A percentile compares a stretch with the other conserved stretches of the same genome.
Conservation (phyloP, 805 yeast species). For the Cyberlindnera samutprakarnensis region DNA sequence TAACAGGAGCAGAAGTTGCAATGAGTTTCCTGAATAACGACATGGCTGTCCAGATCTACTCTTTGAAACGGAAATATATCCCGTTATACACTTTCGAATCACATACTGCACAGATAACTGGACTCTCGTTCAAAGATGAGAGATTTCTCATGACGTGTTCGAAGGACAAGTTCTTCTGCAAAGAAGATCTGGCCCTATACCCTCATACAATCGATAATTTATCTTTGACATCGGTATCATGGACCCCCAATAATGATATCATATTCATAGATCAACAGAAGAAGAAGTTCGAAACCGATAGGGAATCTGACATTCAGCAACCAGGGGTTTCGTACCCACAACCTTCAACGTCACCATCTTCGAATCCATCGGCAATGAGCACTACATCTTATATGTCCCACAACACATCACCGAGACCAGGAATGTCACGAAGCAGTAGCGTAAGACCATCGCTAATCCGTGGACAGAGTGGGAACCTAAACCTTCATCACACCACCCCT, state of each 20-base stretch:
- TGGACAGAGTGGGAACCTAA: constrained; percentile 12
- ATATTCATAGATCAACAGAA: constrained; percentile 42
- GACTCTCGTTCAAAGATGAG: constrained; percentile 47
- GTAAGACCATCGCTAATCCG: constrained; percentile 14
- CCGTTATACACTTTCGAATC: constrained; percentile 50
- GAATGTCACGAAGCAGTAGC: constrained; percentile 17
- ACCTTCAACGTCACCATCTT: constrained; percentile 13
- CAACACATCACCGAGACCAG: constrained; percentile 18
- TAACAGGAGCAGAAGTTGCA: constrained; percentile 61
- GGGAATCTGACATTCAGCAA: neutral
- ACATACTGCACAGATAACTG: constrained; percentile 46
- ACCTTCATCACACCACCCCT: constrained; percentile 7
- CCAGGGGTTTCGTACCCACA: neutral
- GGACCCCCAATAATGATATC: constrained; percentile 50
- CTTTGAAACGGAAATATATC: constrained; percentile 59
- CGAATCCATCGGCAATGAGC: neutral
- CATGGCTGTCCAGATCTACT: constrained; percentile 56
- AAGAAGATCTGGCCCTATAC: constrained; percentile 39
- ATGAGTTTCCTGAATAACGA: constrained; percentile 69
- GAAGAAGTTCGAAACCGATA: constrained; percentile 3
- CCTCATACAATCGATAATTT: constrained; percentile 42
- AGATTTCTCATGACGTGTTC: constrained; percentile 40
- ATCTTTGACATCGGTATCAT: constrained; percentile 42
- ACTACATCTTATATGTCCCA: constrained; percentile 1
- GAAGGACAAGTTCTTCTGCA: constrained; percentile 40